Percentiles rank a stretch among this genome's conserved stretches.
phyloP scores from a whole-genome alignment of 2,329 filamentous ascomycete species.

The Colletotrichum nymphaeae region DNA sequence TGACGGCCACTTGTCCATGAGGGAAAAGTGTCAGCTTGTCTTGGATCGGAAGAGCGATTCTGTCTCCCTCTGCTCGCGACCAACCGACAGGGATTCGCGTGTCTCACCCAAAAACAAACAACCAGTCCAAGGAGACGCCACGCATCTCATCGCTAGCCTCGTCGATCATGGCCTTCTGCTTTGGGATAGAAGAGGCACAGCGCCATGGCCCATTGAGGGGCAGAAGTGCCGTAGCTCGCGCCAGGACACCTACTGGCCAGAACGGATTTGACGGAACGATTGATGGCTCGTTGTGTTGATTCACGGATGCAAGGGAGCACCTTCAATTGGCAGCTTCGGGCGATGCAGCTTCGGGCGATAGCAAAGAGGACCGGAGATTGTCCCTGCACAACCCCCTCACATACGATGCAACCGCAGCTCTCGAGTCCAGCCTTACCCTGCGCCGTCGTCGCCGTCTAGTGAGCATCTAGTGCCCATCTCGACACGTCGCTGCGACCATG shows the following conservation, averaged over 20 bases:
- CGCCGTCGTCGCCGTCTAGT: not conserved
- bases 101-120: slow-evolving; percentile 27
- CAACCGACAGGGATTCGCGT: slow-evolving; percentile 27
- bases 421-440: slow-evolving; percentile 33
- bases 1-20: slow-evolving; percentile 3
- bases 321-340: slow-evolving; percentile 5
- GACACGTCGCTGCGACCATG: slow-evolving; percentile 26
- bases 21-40: not conserved
- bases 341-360: slow-evolving; percentile 7
- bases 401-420: slow-evolving; percentile 17
- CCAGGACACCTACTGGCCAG: slow-evolving; percentile 5
- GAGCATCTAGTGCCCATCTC: slow-evolving; percentile 6
- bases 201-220: not conserved
- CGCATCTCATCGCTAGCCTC: slow-evolving; percentile 28
- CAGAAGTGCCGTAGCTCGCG: not conserved
- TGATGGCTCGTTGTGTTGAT: slow-evolving; percentile 21
- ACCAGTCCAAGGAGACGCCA: not conserved
- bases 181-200: not conserved
- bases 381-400: slow-evolving; percentile 29
- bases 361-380: slow-evolving; percentile 30
- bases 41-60: not conserved
- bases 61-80: slow-evolving; percentile 15
- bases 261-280: slow-evolving; percentile 17
- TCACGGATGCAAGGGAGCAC: slow-evolving; percentile 26
- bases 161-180: slow-evolving; percentile 28